Percentiles rank a stretch among this genome's conserved stretches.
Evolutionary conservation across 208 protist genomes (phyloP).

Genomic region (Acanthamoeba quina): DNA sequence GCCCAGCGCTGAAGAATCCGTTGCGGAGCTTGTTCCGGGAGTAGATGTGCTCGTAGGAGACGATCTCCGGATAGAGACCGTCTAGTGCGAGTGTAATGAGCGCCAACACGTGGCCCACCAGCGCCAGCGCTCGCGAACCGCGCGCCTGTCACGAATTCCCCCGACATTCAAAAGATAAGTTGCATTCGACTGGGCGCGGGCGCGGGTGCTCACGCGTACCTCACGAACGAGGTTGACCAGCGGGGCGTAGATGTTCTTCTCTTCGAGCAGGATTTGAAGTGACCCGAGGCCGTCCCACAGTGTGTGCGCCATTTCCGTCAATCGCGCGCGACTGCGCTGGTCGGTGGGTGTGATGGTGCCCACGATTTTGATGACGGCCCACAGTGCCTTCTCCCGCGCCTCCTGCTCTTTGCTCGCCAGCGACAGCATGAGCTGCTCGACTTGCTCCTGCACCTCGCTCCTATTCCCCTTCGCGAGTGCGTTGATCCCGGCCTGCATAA

Average conservation of each 20-base stretch:
- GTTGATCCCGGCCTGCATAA: background rate
- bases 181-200: background rate
- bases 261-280: constrained; percentile 51
- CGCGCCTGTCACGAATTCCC: background rate
- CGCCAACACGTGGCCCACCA: background rate
- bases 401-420: constrained; percentile 50
- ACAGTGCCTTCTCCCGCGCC: constrained; percentile 3
- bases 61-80: background rate
- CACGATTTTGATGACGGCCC: background rate
- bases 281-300: constrained; percentile 56
- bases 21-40: constrained; percentile 1
- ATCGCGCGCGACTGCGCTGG: background rate
- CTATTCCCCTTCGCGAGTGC: constrained; percentile 11
- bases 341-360: background rate
- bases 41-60: constrained; percentile 46
- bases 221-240: constrained; percentile 18
- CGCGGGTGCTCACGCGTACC: background rate
- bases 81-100: background rate
- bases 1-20: constrained; percentile 5
- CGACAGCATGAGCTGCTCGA: constrained; percentile 62
- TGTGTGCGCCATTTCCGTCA: constrained; percentile 32
- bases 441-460: constrained; percentile 26
- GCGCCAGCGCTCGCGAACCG: background rate
- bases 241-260: constrained; percentile 52
- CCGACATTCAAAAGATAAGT: background rate